Evolutionary conservation across 2,329 filamentous ascomycete species (phyloP), one percentile per base, ranked within the genome.

Genomic region (Cadophora sp.): DNA sequence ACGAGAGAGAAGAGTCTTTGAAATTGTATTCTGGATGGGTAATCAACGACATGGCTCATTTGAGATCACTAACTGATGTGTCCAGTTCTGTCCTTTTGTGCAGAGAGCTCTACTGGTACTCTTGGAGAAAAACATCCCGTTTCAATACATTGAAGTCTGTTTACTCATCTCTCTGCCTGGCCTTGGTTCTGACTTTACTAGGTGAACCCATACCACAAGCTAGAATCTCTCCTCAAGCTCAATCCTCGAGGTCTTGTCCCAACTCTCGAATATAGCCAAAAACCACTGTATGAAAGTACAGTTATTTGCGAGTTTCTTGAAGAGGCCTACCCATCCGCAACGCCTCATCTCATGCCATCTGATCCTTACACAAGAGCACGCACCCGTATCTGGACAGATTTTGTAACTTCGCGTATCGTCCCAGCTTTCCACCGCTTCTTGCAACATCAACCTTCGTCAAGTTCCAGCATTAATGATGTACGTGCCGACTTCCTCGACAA

Each of bases 161-260:
- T 51, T n/a, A 13, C n/a, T 5, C 27, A 5, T 39, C 61, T 24
- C n/a, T 11, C 5, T 22, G 4, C 14, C 3, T 24, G 9, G 22
- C 9, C 20, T 6, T 3, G 16, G 7, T 20, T 45, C 36, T 61
- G 50, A 61, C 14, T 18, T 47, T 16, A 47, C 43, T 30, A 70
- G 63, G 69, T 72, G 67, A 93, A 94, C 77, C 91, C 91, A 0
- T 94, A 94, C 81, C 82, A 89, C 77, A 94, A 94, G 74, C 87
- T 87, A 0, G 79, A 85, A 3, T 87, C 85, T 0, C 89, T 94
- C 33, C 81, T 94, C 24, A 82, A 84, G 9, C 81, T 94, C 69
- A 95, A 95, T 75, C 91, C 91, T 0, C 86, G 91, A 14, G 91
- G 91, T 0, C 82, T 94, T 0, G 89, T 94, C 1, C 92, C 92